Percentiles rank a stretch among this genome's conserved stretches.
Conservation (phyloP, 2,329 filamentous ascomycete genomes). For the Xylariaceae sp. region DNA sequence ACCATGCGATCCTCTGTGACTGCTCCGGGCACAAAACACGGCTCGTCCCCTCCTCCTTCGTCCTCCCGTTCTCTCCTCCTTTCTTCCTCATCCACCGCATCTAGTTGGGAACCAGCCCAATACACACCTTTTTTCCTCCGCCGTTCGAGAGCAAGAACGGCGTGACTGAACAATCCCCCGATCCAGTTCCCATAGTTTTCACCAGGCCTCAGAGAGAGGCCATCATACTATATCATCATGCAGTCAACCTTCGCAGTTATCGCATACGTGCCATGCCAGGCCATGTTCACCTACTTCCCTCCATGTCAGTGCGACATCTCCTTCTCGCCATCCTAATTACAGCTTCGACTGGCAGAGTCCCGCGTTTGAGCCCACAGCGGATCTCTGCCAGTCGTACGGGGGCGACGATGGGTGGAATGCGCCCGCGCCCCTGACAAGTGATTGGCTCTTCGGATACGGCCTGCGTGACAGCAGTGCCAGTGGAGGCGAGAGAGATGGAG, state of each 20-base stretch:
- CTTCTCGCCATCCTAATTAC: constrained; percentile 23
- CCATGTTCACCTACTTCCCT: constrained; percentile 21
- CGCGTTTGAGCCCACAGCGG: constrained; percentile 25
- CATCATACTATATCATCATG: constrained; percentile 30
- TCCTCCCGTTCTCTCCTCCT: constrained; percentile 2
- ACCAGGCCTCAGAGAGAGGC: constrained; percentile 32
- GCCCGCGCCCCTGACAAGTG: constrained; percentile 18
- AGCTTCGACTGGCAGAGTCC: constrained; percentile 24
- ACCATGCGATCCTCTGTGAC: neutral
- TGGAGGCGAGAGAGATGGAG: constrained; percentile 14
- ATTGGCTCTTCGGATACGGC: constrained; percentile 27
- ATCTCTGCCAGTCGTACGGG: constrained; percentile 29
- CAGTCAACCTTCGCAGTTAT: constrained; percentile 8
- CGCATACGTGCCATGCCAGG: constrained; percentile 18
- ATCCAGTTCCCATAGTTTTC: constrained; percentile 24
- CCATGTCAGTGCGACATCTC: constrained; percentile 20
- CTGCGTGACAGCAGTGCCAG: constrained; percentile 14
- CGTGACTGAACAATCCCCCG: constrained; percentile 26
- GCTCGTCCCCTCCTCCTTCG: constrained; percentile 17
- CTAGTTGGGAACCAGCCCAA: constrained; percentile 17
- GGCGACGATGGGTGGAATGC: constrained; percentile 15
- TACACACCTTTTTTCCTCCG: constrained; percentile 9
- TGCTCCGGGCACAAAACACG: constrained; percentile 5
- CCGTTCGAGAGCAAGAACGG: constrained; percentile 29
- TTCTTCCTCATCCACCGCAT: constrained; percentile 13